Conservation (phyloP, 768 basidiomycete species). For the Coprinopsis sp. region DNA sequence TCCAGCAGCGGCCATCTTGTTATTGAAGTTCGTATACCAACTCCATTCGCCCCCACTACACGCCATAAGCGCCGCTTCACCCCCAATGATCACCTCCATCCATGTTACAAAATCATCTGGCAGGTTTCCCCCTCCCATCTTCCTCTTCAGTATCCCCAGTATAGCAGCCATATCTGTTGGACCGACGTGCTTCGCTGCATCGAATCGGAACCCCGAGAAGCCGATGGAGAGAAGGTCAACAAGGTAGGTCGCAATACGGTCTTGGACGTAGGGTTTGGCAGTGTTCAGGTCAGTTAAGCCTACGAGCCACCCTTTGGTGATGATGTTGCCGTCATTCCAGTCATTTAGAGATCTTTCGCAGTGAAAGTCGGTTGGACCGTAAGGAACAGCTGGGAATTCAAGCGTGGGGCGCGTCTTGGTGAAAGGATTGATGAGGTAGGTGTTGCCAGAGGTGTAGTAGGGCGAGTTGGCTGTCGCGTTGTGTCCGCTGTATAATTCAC, state of each 20-base stretch:
- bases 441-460: conserved; percentile 9
- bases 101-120: conserved; percentile 8
- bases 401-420: conserved; percentile 6
- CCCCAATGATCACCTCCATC: conserved; percentile 9
- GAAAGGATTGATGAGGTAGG: conserved; percentile 10
- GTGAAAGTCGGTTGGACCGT: conserved; percentile 10
- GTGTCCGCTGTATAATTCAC: conserved; percentile 6
- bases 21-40: conserved; percentile 10
- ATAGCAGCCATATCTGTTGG: conserved; percentile 1
- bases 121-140: conserved; percentile 8
- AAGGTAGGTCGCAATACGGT: conserved; percentile 9
- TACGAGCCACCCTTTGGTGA: conserved; percentile 9
- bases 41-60: conserved; percentile 9
- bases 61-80: conserved; percentile 5
- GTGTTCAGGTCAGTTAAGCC: conserved; percentile 9
- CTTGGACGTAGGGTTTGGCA: conserved; percentile 9
- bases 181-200: conserved; percentile 8
- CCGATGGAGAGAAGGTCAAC: conserved; percentile 8
- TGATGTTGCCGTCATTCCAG: conserved; percentile 7
- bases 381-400: conserved; percentile 8
- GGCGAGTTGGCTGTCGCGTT: conserved; percentile 9
- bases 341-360: conserved; percentile 5
- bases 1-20: conserved; percentile 3
- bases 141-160: conserved; percentile 5
- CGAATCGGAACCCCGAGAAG: conserved; percentile 9